phyloP scores from a whole-genome alignment of 1,284 basidiomycete genomes.

The Cutaneotrichosporon cutaneum region DNA sequence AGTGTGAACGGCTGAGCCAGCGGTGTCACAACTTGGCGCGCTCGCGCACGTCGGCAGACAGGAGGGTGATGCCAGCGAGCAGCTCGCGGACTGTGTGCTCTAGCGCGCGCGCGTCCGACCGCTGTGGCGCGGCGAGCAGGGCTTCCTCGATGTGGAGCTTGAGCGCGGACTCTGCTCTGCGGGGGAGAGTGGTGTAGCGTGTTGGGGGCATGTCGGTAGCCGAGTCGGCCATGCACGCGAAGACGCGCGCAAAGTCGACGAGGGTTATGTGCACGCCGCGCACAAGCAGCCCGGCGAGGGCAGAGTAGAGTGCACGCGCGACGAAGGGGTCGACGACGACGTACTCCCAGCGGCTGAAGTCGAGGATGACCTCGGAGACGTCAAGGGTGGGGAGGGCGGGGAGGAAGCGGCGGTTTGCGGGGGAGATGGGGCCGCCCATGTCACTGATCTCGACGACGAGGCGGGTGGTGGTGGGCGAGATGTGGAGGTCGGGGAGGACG shows the following conservation, averaged over 20 bases:
- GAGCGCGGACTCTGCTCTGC: not conserved
- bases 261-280: not conserved
- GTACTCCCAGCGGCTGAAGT: not conserved
- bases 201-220: not conserved
- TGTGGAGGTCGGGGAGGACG: not conserved
- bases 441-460: not conserved
- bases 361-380: not conserved
- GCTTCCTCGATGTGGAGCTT: not conserved
- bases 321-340: conserved; percentile 1
- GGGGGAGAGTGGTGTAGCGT: not conserved
- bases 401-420: not conserved
- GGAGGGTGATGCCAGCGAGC: not conserved
- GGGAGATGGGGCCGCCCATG: not conserved
- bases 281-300: not conserved
- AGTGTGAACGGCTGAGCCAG: not conserved
- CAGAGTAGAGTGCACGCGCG: not conserved
- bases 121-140: not conserved
- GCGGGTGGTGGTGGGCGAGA: not conserved
- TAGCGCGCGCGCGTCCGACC: not conserved
- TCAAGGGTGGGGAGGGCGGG: not conserved
- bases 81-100: not conserved
- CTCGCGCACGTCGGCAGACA: not conserved
- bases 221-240: conserved; percentile 3
- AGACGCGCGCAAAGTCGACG: not conserved
- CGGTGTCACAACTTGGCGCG: too few species aligned